Evolutionary conservation across 164 flowering plant species (phyloP).

Genomic region (Tetrastigma voinierianum): DNA sequence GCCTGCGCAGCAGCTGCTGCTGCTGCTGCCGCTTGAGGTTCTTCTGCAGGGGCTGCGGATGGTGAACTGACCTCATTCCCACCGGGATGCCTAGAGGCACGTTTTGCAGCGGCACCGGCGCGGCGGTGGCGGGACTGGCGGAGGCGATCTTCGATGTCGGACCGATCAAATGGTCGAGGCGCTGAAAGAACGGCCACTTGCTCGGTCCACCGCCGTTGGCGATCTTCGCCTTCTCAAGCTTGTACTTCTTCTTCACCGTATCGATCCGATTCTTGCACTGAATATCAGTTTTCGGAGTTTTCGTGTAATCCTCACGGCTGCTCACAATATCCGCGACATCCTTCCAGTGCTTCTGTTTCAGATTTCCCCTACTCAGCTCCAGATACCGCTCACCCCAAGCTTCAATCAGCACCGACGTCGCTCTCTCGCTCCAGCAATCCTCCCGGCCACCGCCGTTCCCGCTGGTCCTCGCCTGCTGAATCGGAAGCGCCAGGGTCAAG

Average conservation of each 20-base stretch:
- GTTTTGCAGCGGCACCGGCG: conserved; percentile 5
- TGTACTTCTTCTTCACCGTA: conserved; percentile 86
- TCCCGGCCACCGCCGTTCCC: conserved; percentile 35
- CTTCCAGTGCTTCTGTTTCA: conserved; percentile 89
- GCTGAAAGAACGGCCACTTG: conserved; percentile 60
- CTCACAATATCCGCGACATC: conserved; percentile 84
- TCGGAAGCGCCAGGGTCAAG: conserved; percentile 56
- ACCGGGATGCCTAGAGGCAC: conserved; percentile 55
- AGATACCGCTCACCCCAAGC: conserved; percentile 93
- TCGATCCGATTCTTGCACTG: conserved; percentile 93
- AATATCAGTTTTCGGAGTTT: conserved; percentile 64
- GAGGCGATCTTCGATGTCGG: conserved; percentile 25
- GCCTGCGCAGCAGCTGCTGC: conserved; percentile 15
- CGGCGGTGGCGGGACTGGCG: background rate
- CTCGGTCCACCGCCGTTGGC: conserved; percentile 43
- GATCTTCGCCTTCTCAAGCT: conserved; percentile 68
- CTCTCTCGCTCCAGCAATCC: conserved; percentile 93
- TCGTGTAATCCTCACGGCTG: conserved; percentile 50
- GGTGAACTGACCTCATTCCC: conserved; percentile 21
- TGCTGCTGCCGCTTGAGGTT: conserved; percentile 12
- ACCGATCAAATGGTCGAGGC: conserved; percentile 62
- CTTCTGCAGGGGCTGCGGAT: conserved; percentile 7
- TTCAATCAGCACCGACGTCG: conserved; percentile 69
- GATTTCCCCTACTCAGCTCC: conserved; percentile 72
- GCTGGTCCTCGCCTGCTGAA: conserved; percentile 24